phyloP scores from a whole-genome alignment of 441 rosid species.

The Caryocar brasiliense region DNA sequence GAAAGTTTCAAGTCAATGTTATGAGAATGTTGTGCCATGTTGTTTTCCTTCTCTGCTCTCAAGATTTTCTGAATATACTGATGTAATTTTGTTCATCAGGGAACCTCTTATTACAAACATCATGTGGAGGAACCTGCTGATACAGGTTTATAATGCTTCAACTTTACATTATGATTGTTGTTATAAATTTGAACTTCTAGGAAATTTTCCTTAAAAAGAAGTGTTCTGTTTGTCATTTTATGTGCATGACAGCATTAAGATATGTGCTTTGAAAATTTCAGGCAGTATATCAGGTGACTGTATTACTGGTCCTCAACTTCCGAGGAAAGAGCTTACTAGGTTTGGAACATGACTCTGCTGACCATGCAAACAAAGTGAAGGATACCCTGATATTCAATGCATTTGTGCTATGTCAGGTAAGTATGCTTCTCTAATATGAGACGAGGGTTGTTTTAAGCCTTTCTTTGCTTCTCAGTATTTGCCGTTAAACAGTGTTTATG shows the following conservation, averaged over 20 bases:
- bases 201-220: no score
- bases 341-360: conserved; percentile 23
- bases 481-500: no score
- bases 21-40: no score
- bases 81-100: conserved; percentile 27
- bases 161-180: no score
- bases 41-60: background rate
- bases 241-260: background rate
- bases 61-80: background rate
- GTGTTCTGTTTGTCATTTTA: background rate
- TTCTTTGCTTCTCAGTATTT: no score
- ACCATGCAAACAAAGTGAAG: conserved; percentile 57
- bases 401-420: conserved; percentile 88
- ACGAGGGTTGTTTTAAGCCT: no score
- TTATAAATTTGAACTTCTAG: no score
- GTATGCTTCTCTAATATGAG: background rate
- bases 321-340: conserved; percentile 54
- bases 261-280: conserved; percentile 20
- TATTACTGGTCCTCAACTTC: conserved; percentile 71
- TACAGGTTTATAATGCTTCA: conserved; percentile 49
- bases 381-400: conserved; percentile 86
- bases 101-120: conserved; percentile 89
- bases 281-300: conserved; percentile 80
- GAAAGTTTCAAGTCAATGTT: no score
- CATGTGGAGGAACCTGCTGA: conserved; percentile 93